Conservation (phyloP, 2,329 filamentous ascomycete species). For the Stemphylium beticola region DNA sequence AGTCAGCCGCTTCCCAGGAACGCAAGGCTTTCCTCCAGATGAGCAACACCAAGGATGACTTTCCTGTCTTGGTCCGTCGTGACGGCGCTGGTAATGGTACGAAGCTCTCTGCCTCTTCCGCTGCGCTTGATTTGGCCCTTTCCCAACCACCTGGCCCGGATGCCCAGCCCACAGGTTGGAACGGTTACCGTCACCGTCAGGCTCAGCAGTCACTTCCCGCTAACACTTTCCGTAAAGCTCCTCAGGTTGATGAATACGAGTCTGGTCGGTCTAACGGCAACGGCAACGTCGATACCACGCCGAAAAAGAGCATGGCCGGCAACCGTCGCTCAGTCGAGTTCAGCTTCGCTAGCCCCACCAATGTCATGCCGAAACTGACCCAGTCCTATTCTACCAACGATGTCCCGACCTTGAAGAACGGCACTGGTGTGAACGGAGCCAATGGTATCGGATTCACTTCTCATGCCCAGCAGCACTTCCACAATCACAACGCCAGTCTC, state of each 20-base stretch:
- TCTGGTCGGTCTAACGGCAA: constrained; percentile 47
- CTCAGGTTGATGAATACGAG: constrained; percentile 46
- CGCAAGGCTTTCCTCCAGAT: constrained; percentile 73
- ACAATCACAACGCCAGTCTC: constrained; percentile 80
- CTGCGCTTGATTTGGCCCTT: constrained; percentile 79
- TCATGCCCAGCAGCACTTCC: constrained; percentile 64
- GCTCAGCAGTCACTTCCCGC: constrained; percentile 65
- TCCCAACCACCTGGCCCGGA: constrained; percentile 71
- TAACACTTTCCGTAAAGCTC: constrained; percentile 56
- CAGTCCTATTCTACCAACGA: constrained; percentile 91
- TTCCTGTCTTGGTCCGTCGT: constrained; percentile 80
- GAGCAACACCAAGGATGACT: constrained; percentile 79
- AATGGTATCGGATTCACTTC: constrained; percentile 51
- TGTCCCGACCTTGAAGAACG: constrained; percentile 81
- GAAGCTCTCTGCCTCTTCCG: constrained; percentile 80
- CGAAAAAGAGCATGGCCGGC: constrained; percentile 45
- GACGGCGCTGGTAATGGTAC: constrained; percentile 60
- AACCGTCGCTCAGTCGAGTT: constrained; percentile 59
- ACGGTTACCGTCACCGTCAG: constrained; percentile 71
- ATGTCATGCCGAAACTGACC: constrained; percentile 76
- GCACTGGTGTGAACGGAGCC: constrained; percentile 56
- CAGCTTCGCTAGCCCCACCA: constrained; percentile 59
- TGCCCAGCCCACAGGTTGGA: constrained; percentile 61
- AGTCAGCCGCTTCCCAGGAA: constrained; percentile 65
- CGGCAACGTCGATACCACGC: constrained; percentile 51